phyloP scores from a whole-genome alignment of 192 early-diverging fungal species.

The Phlyctochytrium planicorne region DNA sequence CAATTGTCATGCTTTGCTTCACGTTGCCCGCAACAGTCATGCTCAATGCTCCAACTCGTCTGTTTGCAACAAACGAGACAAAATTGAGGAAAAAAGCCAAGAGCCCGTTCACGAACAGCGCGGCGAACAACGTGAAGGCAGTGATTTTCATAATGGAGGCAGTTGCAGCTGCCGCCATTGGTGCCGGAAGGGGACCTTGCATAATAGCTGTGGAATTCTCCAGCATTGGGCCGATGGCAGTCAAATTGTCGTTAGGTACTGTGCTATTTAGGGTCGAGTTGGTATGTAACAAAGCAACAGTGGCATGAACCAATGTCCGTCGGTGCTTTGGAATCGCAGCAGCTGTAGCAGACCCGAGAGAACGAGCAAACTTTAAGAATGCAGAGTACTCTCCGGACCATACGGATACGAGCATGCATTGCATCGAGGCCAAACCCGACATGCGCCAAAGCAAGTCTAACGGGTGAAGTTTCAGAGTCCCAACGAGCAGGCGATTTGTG shows the following conservation, averaged over 20 bases:
- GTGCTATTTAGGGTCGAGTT: background rate
- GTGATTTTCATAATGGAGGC: background rate
- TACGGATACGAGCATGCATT: conserved; percentile 65
- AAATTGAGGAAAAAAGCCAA: conserved; percentile 86
- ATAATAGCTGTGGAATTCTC: no score
- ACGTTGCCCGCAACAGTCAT: conserved; percentile 69
- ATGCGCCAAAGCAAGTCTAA: conserved; percentile 79
- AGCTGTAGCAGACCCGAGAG: background rate
- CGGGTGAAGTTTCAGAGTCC: conserved; percentile 75
- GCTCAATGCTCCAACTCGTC: conserved; percentile 78
- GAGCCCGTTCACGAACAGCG: conserved; percentile 71
- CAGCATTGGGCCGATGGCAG: no score
- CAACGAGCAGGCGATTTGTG: conserved; percentile 79
- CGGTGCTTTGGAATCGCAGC: no score
- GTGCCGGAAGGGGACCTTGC: background rate
- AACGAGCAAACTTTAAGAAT: background rate
- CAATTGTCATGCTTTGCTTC: conserved; percentile 26
- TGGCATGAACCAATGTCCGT: background rate
- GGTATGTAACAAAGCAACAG: conserved; percentile 6
- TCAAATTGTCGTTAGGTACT: background rate
- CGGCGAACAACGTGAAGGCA: conserved; percentile 24
- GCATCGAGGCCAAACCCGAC: conserved; percentile 72
- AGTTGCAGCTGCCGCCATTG: background rate
- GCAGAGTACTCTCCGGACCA: conserved; percentile 61
- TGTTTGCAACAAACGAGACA: conserved; percentile 85